A percentile compares a stretch with the other conserved stretches of the same genome.
Conservation (phyloP, 2,329 filamentous ascomycete species). For the Aureobasidium musti region DNA sequence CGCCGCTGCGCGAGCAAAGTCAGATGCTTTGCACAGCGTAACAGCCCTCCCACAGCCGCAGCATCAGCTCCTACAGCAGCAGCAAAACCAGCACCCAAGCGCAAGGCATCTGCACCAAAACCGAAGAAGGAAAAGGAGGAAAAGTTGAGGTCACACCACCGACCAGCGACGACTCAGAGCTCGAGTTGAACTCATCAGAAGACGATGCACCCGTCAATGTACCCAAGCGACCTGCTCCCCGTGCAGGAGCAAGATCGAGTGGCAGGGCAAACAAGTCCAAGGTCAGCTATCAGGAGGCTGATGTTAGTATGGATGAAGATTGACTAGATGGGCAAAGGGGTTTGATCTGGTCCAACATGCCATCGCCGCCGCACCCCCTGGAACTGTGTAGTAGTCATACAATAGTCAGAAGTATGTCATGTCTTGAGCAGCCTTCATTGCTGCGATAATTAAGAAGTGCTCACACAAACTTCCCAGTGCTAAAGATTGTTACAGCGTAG, state of each 20-base stretch:
- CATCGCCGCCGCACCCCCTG: slow-evolving; percentile 8
- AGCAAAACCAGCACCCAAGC: slow-evolving; percentile 31
- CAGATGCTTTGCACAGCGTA: slow-evolving; percentile 31
- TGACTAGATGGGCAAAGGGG: slow-evolving; percentile 14
- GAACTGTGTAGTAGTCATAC: background rate
- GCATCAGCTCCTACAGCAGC: slow-evolving; percentile 34
- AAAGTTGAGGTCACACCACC: slow-evolving; percentile 48
- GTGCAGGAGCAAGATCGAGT: slow-evolving; percentile 30
- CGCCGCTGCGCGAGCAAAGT: slow-evolving; percentile 32
- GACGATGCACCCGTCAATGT: slow-evolving; percentile 1
- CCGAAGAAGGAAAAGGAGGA: slow-evolving; percentile 38
- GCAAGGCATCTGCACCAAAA: slow-evolving; percentile 32
- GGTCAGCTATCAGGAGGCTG: slow-evolving; percentile 37
- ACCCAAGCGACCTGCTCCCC: slow-evolving; percentile 12
- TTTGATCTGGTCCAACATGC: slow-evolving; percentile 22
- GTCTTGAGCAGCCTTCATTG: no score
- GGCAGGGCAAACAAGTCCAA: slow-evolving; percentile 32
- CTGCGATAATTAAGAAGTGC: no score
- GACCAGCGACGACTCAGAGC: slow-evolving; percentile 43
- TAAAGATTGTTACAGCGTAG: no score
- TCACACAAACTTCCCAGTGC: no score
- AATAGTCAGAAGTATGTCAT: no score
- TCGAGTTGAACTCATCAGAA: slow-evolving; percentile 40
- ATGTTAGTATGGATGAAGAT: slow-evolving; percentile 30
- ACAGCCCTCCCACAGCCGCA: slow-evolving; percentile 38